Conservation (phyloP, 2,329 filamentous ascomycete species). For the Drechslerella coelobrocha region DNA sequence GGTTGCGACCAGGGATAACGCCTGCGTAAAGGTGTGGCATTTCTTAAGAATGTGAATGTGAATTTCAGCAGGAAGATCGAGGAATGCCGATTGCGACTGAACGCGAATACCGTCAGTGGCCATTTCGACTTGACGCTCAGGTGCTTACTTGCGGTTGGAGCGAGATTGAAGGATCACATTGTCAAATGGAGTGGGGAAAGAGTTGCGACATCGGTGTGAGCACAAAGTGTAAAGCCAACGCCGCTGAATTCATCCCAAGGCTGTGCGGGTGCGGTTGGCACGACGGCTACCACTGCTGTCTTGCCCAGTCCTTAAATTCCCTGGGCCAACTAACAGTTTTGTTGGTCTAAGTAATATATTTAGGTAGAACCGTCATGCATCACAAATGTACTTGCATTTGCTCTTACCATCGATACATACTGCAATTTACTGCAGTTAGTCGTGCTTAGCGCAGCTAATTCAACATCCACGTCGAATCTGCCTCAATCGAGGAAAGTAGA, state of each 20-base stretch:
- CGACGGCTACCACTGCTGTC: too few relatives aligned
- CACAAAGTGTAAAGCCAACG: too few relatives aligned
- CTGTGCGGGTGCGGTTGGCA: too few relatives aligned
- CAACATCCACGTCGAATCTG: background rate
- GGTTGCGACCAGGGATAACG: conserved; percentile 1
- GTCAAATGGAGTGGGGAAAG: too few relatives aligned
- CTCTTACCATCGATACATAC: background rate
- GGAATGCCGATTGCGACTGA: background rate
- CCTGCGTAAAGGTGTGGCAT: conserved; percentile 8
- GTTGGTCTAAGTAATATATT: background rate
- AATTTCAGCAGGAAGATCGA: conserved; percentile 31
- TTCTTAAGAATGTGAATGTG: conserved; percentile 20
- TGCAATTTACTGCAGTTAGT: background rate
- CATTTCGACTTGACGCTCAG: background rate
- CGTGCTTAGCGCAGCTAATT: too few relatives aligned
- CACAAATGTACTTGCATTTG: background rate
- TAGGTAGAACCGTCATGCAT: background rate
- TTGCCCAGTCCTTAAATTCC: too few relatives aligned
- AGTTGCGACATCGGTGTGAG: too few relatives aligned
- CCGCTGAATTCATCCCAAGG: too few relatives aligned
- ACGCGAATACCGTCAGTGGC: background rate
- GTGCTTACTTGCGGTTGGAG: too few relatives aligned
- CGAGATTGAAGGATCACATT: too few relatives aligned
- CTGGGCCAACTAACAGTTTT: background rate
- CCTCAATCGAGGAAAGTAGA: background rate